A percentile compares a stretch with the other conserved stretches of the same genome.
phyloP scores from a whole-genome alignment of 148 eudicot genomes.

The Rheum nobile region DNA sequence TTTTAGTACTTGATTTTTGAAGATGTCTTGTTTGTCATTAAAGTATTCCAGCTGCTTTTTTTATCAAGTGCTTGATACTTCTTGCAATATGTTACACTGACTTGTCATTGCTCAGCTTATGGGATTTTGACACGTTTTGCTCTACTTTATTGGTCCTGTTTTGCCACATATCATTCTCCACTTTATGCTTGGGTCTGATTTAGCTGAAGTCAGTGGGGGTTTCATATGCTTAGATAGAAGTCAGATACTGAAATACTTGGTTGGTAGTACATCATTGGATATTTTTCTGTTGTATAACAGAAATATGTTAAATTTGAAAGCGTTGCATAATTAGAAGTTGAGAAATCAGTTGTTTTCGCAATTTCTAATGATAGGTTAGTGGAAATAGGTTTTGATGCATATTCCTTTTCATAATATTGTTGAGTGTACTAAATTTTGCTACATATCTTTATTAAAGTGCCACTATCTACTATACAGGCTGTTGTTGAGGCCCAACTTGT shows the following conservation, averaged over 20 bases:
- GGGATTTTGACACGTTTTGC: not conserved
- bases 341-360: not conserved
- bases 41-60: not conserved
- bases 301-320: not conserved
- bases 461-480: constrained; percentile 30
- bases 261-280: not conserved
- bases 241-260: not conserved
- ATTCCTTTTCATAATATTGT: not conserved
- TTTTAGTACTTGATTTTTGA: not conserved
- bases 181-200: not conserved
- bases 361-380: not conserved
- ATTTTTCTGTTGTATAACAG: not conserved
- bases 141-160: not conserved
- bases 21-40: not conserved
- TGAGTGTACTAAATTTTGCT: not conserved
- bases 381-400: not conserved
- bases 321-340: not conserved
- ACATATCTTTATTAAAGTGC: not conserved
- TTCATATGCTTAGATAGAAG: not conserved
- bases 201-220: not conserved
- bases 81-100: not conserved
- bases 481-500: constrained; percentile 51
- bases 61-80: not conserved
- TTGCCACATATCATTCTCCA: not conserved
- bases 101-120: not conserved